Evolutionary conservation across 768 basidiomycete genomes (phyloP).

Genomic region (Daedaleopsis sinensis): DNA sequence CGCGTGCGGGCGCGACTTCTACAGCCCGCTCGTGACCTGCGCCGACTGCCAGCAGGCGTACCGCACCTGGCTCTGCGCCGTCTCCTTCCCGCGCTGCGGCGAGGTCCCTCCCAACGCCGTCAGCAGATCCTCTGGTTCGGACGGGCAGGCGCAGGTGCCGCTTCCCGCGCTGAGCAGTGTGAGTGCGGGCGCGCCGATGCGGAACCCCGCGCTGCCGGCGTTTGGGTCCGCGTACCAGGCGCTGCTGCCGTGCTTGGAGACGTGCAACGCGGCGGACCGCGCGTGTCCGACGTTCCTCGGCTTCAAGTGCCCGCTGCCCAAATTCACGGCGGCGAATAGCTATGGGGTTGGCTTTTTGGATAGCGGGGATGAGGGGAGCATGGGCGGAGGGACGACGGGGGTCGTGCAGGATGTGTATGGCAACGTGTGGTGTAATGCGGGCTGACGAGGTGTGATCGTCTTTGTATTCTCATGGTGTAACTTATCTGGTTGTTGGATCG

Average conservation of each 20-base stretch:
- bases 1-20: conserved; percentile 79
- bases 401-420: conserved; percentile 67
- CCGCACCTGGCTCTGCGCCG: conserved; percentile 74
- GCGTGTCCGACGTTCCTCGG: conserved; percentile 76
- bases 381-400: conserved; percentile 55
- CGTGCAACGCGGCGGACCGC: conserved; percentile 71
- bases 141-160: conserved; percentile 36
- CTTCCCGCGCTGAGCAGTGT: conserved; percentile 54
- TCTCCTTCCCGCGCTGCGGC: conserved; percentile 75
- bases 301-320: conserved; percentile 64
- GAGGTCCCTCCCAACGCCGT: conserved; percentile 48
- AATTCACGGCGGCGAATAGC: conserved; percentile 65
- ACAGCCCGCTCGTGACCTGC: conserved; percentile 79
- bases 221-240: conserved; percentile 52
- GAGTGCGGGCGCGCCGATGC: conserved; percentile 39
- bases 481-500: too few species aligned
- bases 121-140: conserved; percentile 25
- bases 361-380: conserved; percentile 45
- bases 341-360: conserved; percentile 83
- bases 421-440: conserved; percentile 73
- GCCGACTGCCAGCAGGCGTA: conserved; percentile 75
- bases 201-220: conserved; percentile 53
- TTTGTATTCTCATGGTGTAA: too few species aligned
- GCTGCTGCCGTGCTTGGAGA: conserved; percentile 79
- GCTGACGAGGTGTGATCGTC: conserved; percentile 12